These are phyloP conservation scores for Leccinum incarnatum DNA, from an alignment of 768 basidiomycete species.

Conservation along the genomic window DNA sequence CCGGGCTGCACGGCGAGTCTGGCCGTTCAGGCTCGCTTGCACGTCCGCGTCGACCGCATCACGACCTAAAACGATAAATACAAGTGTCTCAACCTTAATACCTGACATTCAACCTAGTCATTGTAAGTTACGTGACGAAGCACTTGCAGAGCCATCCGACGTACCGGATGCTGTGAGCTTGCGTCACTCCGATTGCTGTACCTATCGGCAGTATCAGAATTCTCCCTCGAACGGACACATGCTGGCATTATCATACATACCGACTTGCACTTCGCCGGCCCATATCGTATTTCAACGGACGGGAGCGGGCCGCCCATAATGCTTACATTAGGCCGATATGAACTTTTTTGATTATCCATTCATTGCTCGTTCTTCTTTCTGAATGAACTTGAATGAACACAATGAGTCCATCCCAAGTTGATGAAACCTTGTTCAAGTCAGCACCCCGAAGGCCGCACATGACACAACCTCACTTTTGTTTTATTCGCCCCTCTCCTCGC, in stretches of 20 bases:
- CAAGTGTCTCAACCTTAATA: not conserved
- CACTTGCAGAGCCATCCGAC: not conserved
- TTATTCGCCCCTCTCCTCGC: not conserved
- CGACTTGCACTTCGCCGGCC: not conserved
- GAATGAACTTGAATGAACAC: not conserved
- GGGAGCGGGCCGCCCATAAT: conserved; percentile 18
- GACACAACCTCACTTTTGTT: not conserved
- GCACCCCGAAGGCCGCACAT: not conserved
- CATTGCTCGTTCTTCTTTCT: not conserved
- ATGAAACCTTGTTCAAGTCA: conserved; percentile 5
- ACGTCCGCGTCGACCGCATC: not conserved
- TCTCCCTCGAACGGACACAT: not conserved
- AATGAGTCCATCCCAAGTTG: not conserved
- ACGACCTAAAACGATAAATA: not conserved
- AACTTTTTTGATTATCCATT: not conserved
- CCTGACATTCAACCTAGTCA: not conserved
- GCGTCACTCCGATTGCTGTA: not conserved
- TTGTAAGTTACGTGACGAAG: not conserved
- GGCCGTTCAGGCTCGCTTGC: not conserved
- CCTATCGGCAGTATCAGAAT: not conserved
- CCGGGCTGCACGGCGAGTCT: not conserved
- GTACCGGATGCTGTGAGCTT: not conserved
- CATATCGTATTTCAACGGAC: not conserved
- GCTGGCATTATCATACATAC: not conserved
- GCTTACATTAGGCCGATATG: conserved; percentile 14